Percentiles rank a stretch among this genome's conserved stretches.
Evolutionary conservation across 805 yeast genomes (phyloP).

Genomic region (Scheffersomyces ergatensis): DNA sequence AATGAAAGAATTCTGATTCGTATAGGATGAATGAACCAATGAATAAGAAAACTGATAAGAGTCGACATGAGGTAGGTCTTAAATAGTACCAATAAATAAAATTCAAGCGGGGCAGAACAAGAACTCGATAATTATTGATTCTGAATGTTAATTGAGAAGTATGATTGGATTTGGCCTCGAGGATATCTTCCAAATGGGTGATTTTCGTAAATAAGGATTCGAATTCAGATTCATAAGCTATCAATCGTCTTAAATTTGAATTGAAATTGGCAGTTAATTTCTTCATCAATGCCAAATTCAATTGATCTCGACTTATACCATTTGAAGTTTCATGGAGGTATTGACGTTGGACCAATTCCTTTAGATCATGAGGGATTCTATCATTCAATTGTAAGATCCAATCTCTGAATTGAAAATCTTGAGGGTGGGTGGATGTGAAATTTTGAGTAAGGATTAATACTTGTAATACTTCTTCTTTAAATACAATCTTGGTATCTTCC

Average conservation of each 20-base stretch:
- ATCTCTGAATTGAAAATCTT: conserved; percentile 47
- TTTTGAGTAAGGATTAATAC: conserved; percentile 50
- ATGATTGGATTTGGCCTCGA: conserved; percentile 35
- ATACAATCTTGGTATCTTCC: conserved; percentile 60
- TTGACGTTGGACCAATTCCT: conserved; percentile 30
- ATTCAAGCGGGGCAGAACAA: conserved; percentile 38
- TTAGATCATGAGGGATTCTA: conserved; percentile 40
- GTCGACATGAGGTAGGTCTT: conserved; percentile 45
- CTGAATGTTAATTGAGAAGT: conserved; percentile 18
- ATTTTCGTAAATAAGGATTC: conserved; percentile 47
- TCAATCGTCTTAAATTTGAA: conserved; percentile 47
- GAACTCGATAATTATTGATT: conserved; percentile 13
- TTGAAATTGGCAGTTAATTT: conserved; percentile 52
- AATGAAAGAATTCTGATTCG: conserved; percentile 76
- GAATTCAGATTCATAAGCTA: conserved; percentile 59
- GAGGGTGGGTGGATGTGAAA: conserved; percentile 26
- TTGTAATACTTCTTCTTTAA: conserved; percentile 61
- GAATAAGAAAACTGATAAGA: conserved; percentile 41
- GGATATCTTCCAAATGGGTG: conserved; percentile 54
- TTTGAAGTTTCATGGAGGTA: conserved; percentile 17
- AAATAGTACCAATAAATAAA: conserved; percentile 41
- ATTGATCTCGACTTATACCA: conserved; percentile 25
- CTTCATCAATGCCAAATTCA: conserved; percentile 45
- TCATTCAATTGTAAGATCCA: conserved; percentile 62
- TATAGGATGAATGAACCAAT: conserved; percentile 51